Conservation (phyloP, 164 flowering plant genomes). For the Hamamelis virginiana region DNA sequence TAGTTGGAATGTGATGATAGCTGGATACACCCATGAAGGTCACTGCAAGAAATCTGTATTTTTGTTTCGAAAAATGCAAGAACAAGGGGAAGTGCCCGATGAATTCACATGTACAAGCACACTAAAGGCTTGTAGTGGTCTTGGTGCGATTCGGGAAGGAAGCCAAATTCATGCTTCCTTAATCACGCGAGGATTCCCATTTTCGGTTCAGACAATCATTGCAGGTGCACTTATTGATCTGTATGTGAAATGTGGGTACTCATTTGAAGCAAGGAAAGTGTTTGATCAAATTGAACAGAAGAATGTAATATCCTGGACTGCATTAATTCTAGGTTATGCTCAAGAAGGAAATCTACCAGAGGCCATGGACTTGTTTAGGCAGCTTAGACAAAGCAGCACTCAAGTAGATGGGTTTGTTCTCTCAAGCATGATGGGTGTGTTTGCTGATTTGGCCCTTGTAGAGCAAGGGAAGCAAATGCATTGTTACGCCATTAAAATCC, state of each 20-base stretch:
- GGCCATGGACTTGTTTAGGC: constrained; percentile 56
- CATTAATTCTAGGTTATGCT: constrained; percentile 68
- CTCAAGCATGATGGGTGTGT: constrained; percentile 62
- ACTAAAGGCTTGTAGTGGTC: constrained; percentile 59
- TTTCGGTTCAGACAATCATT: constrained; percentile 29
- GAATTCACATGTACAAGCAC: constrained; percentile 62
- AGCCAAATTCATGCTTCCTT: constrained; percentile 58
- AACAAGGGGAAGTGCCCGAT: constrained; percentile 52
- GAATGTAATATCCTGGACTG: constrained; percentile 66
- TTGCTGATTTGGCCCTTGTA: constrained; percentile 74
- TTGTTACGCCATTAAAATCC: constrained; percentile 49
- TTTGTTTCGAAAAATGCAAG: constrained; percentile 50
- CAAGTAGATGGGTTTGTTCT: constrained; percentile 61
- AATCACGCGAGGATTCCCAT: constrained; percentile 43
- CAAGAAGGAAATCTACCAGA: constrained; percentile 50
- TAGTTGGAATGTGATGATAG: constrained; percentile 74
- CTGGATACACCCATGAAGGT: constrained; percentile 44
- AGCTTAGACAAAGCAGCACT: constrained; percentile 40
- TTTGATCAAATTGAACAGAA: constrained; percentile 47
- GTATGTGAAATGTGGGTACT: constrained; percentile 59
- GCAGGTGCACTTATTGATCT: constrained; percentile 70
- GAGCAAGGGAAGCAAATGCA: constrained; percentile 84
- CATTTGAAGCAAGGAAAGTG: constrained; percentile 43
- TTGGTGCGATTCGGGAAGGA: constrained; percentile 49
- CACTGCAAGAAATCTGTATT: constrained; percentile 36